These are phyloP conservation scores for Gorgonomyces haynaldii DNA, from an alignment of 192 early-diverging fungal species.

Conservation along the genomic window DNA sequence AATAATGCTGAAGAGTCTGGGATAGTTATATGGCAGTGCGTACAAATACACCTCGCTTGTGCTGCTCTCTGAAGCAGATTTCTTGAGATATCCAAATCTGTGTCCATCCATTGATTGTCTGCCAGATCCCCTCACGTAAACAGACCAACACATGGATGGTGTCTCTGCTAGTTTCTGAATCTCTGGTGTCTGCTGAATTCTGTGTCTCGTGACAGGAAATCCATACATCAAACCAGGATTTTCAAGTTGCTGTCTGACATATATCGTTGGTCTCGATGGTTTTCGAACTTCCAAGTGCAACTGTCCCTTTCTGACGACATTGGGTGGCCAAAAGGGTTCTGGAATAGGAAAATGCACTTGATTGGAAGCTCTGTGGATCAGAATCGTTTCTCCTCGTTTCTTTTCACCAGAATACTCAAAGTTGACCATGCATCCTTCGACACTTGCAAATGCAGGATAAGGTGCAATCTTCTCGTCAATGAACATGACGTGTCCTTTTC, in stretches of 20 bases:
- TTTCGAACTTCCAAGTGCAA: background rate
- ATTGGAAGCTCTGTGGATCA: no score
- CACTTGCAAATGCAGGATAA: no score
- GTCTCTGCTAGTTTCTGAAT: conserved; percentile 51
- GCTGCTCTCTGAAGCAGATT: conserved; percentile 48
- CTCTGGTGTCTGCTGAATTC: conserved; percentile 44
- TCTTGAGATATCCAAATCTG: conserved; percentile 66
- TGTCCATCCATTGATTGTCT: conserved; percentile 48
- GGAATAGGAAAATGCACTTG: conserved; percentile 63
- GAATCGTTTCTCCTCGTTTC: no score
- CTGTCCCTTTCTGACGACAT: background rate
- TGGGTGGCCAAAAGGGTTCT: conserved; percentile 59
- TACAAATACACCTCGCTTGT: conserved; percentile 60
- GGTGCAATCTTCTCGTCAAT: conserved; percentile 18
- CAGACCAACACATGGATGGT: conserved; percentile 43
- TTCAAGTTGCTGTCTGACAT: conserved; percentile 41
- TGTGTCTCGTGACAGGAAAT: conserved; percentile 68
- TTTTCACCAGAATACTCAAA: no score
- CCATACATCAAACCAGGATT: conserved; percentile 51
- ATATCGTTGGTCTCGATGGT: conserved; percentile 48
- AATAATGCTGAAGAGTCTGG: conserved; percentile 57
- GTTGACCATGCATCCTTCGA: conserved; percentile 5
- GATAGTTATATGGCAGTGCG: conserved; percentile 69
- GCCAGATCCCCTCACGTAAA: conserved; percentile 49
- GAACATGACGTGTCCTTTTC: conserved; percentile 7